These are phyloP conservation scores for Spathaspora hagerdaliae DNA, from an alignment of 805 yeast species.

Conservation along the genomic window DNA sequence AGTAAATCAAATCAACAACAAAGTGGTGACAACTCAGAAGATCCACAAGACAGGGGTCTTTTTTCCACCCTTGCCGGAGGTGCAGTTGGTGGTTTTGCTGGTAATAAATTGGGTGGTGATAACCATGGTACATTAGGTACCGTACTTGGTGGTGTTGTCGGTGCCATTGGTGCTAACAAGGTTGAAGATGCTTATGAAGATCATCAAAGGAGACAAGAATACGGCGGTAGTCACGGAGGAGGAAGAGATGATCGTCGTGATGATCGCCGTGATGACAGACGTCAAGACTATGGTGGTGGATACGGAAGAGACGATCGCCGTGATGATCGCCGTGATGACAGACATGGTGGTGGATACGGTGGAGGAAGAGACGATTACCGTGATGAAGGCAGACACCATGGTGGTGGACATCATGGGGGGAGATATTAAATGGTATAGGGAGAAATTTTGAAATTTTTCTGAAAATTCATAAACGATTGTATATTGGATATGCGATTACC, in stretches of 20 bases:
- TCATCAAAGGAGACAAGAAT: constrained; percentile 11
- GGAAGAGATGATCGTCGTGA: constrained; percentile 5
- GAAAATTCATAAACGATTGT: constrained; percentile 1
- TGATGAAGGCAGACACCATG: constrained; percentile 10
- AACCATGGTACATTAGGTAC: constrained; percentile 41
- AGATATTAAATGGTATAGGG: neutral
- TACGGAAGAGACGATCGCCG: constrained; percentile 17
- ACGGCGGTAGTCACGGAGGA: constrained; percentile 12
- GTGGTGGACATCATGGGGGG: constrained; percentile 12
- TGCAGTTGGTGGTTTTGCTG: constrained; percentile 52
- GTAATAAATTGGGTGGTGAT: constrained; percentile 37
- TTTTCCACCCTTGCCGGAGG: constrained; percentile 47
- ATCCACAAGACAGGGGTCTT: constrained; percentile 30
- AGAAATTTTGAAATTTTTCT: neutral
- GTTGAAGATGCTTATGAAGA: constrained; percentile 37
- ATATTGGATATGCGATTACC: neutral
- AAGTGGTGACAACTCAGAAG: constrained; percentile 7
- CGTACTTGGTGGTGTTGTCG: constrained; percentile 51
- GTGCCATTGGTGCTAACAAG: constrained; percentile 53
- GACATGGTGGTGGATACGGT: constrained; percentile 8
- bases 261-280: constrained; percentile 1
- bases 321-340: constrained; percentile 6
- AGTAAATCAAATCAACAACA: constrained; percentile 22
- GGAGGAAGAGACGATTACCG: constrained; percentile 4
- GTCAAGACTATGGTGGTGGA: constrained; percentile 6